Base-by-base conservation (phyloP, 306 rosid genomes). In the Aeschynomene evenia region DNA sequence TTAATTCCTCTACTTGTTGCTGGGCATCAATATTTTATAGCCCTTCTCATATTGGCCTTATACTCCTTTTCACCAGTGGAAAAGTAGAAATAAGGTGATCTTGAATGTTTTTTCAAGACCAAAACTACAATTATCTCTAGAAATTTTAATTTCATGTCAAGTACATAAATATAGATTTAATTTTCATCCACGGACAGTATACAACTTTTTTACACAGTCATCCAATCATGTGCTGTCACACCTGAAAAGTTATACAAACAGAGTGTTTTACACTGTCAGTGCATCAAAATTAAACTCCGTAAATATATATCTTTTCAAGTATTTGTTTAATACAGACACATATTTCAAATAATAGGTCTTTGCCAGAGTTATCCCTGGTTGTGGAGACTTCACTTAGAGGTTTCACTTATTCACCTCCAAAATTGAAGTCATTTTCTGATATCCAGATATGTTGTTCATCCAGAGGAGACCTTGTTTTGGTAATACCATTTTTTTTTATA, bases 401-500 rank as follows among this genome's bases (percentile, higher is more conserved):
- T 29, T 85, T 94, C 82, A 55, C 61, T 6, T 79, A 68, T 74
- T 80, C 89, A 45, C 78, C 87, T 71, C 72, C 90, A 57, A 86
- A 84, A 73, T 62, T 66, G 2, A 83, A 82, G 60, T 78, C 90
- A 36, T 72, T 64, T 63, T 61, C 87, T 9, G 82, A 85, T 13
- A 79, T 40, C 74, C 82, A 84, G 1, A 78, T 90, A 76, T 86
- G 98, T 74, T 83, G 86, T 71, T 90, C 97, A 9, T 69, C 68
- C 19, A 77, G 73, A 77, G 98, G 98, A 77, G 94, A 94, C 51
- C 79, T 93, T 80, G 82, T 94, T 63, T 58, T 88, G 92, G 98
- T 94, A 88, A 66, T 80, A 61, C 46, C 76, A 28, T 62, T 14
- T 68, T 20, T 72, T 40, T 63, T 69, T 34, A 24, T 68, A 14